Base-by-base conservation (phyloP, 2,329 filamentous ascomycete genomes). In the Epichloe amarillans region DNA sequence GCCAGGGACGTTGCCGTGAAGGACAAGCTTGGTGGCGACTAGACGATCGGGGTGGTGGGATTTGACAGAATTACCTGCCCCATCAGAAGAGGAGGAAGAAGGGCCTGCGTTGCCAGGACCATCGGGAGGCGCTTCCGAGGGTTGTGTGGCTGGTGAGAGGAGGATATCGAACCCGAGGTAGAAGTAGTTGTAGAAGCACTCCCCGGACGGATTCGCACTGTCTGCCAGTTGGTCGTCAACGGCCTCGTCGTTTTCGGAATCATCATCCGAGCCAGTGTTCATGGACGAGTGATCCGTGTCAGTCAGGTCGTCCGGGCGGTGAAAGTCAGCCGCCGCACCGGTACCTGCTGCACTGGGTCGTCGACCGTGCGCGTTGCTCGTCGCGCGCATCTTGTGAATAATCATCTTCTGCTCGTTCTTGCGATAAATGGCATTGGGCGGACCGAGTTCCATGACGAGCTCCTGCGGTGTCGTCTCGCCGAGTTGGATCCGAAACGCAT, bases 101-200 rank as follows among this genome's bases (percentile, higher is more conserved):
- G 8, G 43, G 30, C 17, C 30, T 14, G 33, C 53, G 35, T 49
- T 47, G 17, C 17, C 38, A 12, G 54, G 56, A 30, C 46, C 21
- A 21, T 3, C 30, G 69, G 12, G 84, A 0, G 85, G 82, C 6
- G 72, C 71, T 21, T 78, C 78, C 0, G 84, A 86, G 4, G 84
- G 73, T 5, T 75, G 64, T 0, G 79, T 80, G 0, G 87, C 84
- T 33, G 82, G 81, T 0, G 91, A 95, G n/a, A 98, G 79, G 5
- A 97, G 75, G 10, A 96, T 79, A 65, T 98, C 93, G 62, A 98
- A 94, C 2, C 93, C 93, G 55, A 95, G 83, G 57, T 91, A 85
- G 63, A 96, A 98, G 65, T 98, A 98, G 65, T 97, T 97, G 69
- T 93, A 96, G 64, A 97, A 98, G 56, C 84, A 89, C 63, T 94